Evolutionary conservation across 805 yeast genomes (phyloP), one percentile per base, ranked within the genome.

Genomic region (Spathaspora passalidarum): DNA sequence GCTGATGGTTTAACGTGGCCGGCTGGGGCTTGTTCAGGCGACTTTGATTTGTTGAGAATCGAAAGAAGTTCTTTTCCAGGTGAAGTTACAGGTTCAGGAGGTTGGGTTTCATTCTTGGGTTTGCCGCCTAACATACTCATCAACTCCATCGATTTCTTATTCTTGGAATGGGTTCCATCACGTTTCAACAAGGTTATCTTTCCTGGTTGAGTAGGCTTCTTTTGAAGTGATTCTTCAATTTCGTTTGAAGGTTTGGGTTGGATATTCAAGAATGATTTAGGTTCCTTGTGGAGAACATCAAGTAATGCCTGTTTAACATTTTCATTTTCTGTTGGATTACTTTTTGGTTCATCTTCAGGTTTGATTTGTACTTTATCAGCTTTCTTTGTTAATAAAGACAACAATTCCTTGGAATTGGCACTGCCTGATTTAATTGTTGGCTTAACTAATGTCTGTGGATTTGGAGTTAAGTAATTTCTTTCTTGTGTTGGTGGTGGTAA

Each of bases 361-460:
- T n/a, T 29, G 16, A 13, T 29, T 46, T 17, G 18, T 32, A 17
- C 36, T 17, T 6, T 6, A n/a, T 42, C 45, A 6, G 51, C 17
- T 29, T 52, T 52, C 25, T 60, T 63, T 32, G 68, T 72, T 54
- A 77, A 63, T 16, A 76, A 60, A 2, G 75, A 69, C 44, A 76
- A 63, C 11, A 77, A 54, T 43, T 75, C 78, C 49, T 66, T 68
- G 1, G 76, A 68, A 43, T 69, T 68, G 3, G 66, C 61, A 4
- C 7, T 67, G 60, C 35, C 71, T 69, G 44, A 60, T 61, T 10
- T 40, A 1, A 36, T 32, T 7, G 72, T 61, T 10, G 77, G 64
- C 40, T 70, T 65, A 22, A 63, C 64, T 10, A 72, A 62, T 22
- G 71, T 61, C 26, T 76, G 77, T 10, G 73, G 69, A 22, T 55